Base-by-base conservation (phyloP, 352 stramenopile genomes). In the Globisporangium paddicum region DNA sequence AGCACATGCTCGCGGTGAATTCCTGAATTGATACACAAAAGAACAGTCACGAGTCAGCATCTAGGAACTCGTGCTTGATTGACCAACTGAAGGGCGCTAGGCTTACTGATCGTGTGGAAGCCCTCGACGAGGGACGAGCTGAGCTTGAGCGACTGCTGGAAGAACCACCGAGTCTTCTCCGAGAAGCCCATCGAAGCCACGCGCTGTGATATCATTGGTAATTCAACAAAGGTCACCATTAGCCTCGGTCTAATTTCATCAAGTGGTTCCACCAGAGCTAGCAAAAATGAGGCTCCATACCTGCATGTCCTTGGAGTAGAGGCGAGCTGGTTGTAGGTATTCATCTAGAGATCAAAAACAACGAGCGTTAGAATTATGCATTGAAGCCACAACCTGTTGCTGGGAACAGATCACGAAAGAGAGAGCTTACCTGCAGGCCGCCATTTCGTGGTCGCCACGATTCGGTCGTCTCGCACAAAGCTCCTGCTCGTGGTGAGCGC, bases 141-240 rank as follows among this genome's bases (percentile, higher is more conserved):
- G 0, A 87, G 46, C 46, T 88, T 86, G 18, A 87, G 62, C 16
- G 75, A 74, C 34, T 89, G 75, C 47, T 80, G 73, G 37, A 88
- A 80, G 34, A 92, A 75, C 80, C 80, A 94, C 11, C 75, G 75
- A 5, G 77, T 62, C 61, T 90, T 89, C 52, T 87, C 72, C 0
- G 66, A 64, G 49, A 92, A 92, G 3, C 68, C 48, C 44, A 87
- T 58, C 9, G 44, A 53, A 2, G 75, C 68, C 11, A 83, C 58
- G 34, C 67, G 62, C 75, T 89, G 49, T 21, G 56, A 38, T 0
- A 14, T 34, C 11, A 37, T n/a, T 3, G 21, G 18, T 32, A 32
- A 28, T 26, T 10, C 6, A 34, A 23, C 0, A 3, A 42, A 38
- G 3, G 8, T 4, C 18, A 41, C 2, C 1, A 9, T 34, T 16